These are phyloP conservation scores for Xerocomellus chrysenteron DNA, from an alignment of 768 basidiomycete genomes.

Conservation along the genomic window DNA sequence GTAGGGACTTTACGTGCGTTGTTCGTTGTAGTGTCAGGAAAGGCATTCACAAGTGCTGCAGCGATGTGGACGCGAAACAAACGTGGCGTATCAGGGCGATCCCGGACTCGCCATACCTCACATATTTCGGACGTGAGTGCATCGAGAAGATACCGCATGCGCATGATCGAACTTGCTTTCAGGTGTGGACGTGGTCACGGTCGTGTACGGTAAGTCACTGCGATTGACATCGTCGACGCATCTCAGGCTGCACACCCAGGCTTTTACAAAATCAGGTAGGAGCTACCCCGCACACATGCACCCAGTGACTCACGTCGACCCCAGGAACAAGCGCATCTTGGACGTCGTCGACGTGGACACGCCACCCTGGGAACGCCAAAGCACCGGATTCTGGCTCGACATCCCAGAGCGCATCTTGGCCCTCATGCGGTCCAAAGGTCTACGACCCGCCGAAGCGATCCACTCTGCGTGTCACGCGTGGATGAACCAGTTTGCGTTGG, in stretches of 20 bases:
- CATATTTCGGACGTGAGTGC: conserved; percentile 71
- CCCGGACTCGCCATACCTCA: conserved; percentile 49
- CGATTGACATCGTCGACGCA: neutral
- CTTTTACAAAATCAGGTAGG: conserved; percentile 75
- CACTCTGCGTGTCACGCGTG: conserved; percentile 86
- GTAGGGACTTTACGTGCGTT: conserved; percentile 73
- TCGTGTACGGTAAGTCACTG: conserved; percentile 67
- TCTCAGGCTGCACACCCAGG: conserved; percentile 40
- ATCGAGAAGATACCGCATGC: neutral
- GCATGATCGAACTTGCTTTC: neutral
- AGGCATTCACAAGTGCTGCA: conserved; percentile 28
- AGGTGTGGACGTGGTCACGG: conserved; percentile 64
- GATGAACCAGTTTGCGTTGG: conserved; percentile 71
- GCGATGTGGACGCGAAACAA: conserved; percentile 74
- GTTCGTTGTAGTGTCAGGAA: neutral
- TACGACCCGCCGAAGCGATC: conserved; percentile 76
- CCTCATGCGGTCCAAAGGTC: conserved; percentile 50
- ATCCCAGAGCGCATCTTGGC: conserved; percentile 54
- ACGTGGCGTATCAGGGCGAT: conserved; percentile 73
- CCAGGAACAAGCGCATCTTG: conserved; percentile 60
- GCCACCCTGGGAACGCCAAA: conserved; percentile 71
- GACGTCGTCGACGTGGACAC: conserved; percentile 79
- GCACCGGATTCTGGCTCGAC: conserved; percentile 80
- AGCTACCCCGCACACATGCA: neutral
- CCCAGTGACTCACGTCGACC: neutral